Percentiles rank a stretch among this genome's conserved stretches.
Conservation (phyloP, 805 yeast species). For the Torulaspora maleeae region DNA sequence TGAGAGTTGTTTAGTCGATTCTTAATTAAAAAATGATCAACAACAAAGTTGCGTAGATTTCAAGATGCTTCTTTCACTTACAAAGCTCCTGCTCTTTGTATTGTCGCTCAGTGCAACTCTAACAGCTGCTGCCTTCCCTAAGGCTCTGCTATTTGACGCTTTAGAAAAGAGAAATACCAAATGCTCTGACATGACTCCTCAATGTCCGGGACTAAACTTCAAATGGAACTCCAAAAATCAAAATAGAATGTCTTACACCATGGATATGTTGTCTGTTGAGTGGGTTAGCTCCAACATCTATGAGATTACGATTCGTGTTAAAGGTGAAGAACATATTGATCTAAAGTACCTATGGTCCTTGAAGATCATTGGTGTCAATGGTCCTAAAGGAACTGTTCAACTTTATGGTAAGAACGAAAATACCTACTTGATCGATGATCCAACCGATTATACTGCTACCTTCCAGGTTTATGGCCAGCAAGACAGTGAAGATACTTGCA, state of each 20-base stretch:
- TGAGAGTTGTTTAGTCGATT: no score
- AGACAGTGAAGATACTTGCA: constrained; percentile 8
- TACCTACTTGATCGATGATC: constrained; percentile 18
- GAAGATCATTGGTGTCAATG: constrained; percentile 30
- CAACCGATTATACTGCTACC: constrained; percentile 30
- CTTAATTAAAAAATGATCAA: no score
- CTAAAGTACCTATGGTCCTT: constrained; percentile 15
- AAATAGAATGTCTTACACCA: constrained; percentile 14
- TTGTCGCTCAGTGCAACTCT: background rate
- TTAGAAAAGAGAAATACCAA: background rate
- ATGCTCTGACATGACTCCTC: background rate
- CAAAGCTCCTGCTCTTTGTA: background rate
- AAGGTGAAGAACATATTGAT: constrained; percentile 15
- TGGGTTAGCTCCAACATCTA: constrained; percentile 17
- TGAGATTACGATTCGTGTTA: constrained; percentile 15
- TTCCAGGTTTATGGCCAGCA: constrained; percentile 26
- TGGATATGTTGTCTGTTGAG: constrained; percentile 12
- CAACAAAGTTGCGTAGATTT: no score
- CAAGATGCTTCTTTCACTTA: background rate
- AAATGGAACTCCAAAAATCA: constrained; percentile 11
- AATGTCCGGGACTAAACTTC: constrained; percentile 18
- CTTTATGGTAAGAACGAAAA: constrained; percentile 27
- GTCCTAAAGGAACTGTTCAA: constrained; percentile 26
- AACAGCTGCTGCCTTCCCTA: background rate
- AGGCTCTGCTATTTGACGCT: background rate